These are phyloP conservation scores for Imleria badia DNA, from an alignment of 768 basidiomycete genomes.

Conservation along the genomic window DNA sequence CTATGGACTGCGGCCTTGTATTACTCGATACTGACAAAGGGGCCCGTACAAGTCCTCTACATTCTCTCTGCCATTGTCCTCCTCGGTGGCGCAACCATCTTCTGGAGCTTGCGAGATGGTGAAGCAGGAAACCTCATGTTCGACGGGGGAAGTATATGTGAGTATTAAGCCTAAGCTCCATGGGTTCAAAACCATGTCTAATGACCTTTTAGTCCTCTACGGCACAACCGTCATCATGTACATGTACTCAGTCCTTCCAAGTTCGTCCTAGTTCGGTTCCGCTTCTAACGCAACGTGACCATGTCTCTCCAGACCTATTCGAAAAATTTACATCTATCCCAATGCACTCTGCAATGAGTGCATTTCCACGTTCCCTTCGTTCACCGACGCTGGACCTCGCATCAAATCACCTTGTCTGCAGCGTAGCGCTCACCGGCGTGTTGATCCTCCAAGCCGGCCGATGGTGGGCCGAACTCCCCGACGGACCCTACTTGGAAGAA, in stretches of 20 bases:
- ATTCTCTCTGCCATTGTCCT: conserved; percentile 54
- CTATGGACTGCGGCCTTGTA: conserved; percentile 82
- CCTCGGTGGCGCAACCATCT: conserved; percentile 63
- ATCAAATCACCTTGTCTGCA: conserved; percentile 81
- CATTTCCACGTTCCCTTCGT: conserved; percentile 64
- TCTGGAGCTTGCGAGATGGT: conserved; percentile 77
- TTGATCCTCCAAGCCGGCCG: conserved; percentile 80
- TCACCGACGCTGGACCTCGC: conserved; percentile 74
- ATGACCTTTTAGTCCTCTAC: conserved; percentile 63
- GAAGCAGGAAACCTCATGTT: conserved; percentile 88
- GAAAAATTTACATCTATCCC: conserved; percentile 62
- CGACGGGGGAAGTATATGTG: conserved; percentile 86
- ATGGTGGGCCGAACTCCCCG: conserved; percentile 80
- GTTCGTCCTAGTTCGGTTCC: conserved; percentile 42
- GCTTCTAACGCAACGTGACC: conserved; percentile 4
- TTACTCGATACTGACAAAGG: conserved; percentile 74
- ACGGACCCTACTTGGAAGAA: conserved; percentile 39
- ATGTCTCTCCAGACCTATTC: conserved; percentile 46
- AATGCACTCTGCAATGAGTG: conserved; percentile 46
- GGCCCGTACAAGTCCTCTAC: conserved; percentile 56
- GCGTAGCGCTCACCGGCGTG: conserved; percentile 86
- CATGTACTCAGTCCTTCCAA: conserved; percentile 73
- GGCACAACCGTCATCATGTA: conserved; percentile 71
- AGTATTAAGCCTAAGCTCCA: conserved; percentile 28
- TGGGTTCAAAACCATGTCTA: not conserved